Evolutionary conservation across 148 eudicot genomes (phyloP), one percentile per base, ranked within the genome.

Genomic region (Vaccinium darrowii): DNA sequence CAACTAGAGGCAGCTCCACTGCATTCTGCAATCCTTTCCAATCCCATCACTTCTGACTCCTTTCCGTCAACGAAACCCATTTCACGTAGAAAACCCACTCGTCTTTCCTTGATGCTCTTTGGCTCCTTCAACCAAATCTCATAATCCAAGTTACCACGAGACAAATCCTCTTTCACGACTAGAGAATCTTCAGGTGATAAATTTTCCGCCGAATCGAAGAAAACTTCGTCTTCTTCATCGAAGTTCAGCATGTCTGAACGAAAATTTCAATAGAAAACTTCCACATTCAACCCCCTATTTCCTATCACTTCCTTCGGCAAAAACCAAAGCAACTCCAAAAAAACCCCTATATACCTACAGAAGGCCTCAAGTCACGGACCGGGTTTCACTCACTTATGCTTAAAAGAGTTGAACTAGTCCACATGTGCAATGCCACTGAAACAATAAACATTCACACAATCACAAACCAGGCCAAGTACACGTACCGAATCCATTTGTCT

Each of bases 81-180:
- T 74, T 82, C 86, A 0, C 73, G 60, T 12, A 93, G 73, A 87
- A 95, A 95, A 16, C 56, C 65, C 1, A 76, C 85, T 4, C 98
- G 90, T 56, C 98, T 85, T 82, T 94, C 93, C 84, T 89, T 80
- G 16, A 95, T 91, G 79, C 96, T 93, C 57, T 53, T 84, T 1
- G 89, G 90, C 81, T 92, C 94, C 78, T 84, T 83, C 87, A 87
- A 84, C 98, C 98, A 94, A 69, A 89, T 80, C 33, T 86, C 93
- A 84, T 75, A 89, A 39, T 87, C 90, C 6, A 88, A 87, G 3
- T 62, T 85, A 58, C 51, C 78, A 85, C 36, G 5, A 5, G 58
- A 71, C 14, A 67, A 50, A 7, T 90, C 88, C 47, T 82, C 76
- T 57, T 73, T 73, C 21, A 49, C 79, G 84, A 80, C 85, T 83